phyloP scores from a whole-genome alignment of 257 asterid genomes.

The Pogostemon cablin region DNA sequence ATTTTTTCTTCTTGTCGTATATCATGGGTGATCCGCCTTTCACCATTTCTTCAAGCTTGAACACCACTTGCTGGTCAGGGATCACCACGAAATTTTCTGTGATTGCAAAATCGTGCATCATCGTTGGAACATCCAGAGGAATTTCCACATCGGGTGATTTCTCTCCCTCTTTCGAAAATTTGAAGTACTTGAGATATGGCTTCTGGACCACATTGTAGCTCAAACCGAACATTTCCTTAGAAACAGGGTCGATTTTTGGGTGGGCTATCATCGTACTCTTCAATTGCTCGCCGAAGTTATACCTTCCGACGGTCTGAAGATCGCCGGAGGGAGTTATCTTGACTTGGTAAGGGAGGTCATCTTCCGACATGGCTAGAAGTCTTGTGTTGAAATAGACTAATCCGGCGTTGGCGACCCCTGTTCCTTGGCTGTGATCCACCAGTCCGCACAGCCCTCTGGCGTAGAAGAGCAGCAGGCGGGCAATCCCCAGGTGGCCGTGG shows the following conservation, averaged over 20 bases:
- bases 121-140: constrained; percentile 54
- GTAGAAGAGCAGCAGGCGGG: constrained; percentile 53
- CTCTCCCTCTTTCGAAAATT: constrained; percentile 46
- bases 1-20: constrained; percentile 53
- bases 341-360: constrained; percentile 69
- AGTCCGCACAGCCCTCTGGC: constrained; percentile 53
- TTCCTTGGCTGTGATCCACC: constrained; percentile 58
- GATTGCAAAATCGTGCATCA: constrained; percentile 83
- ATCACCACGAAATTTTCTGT: constrained; percentile 64
- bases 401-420: constrained; percentile 76
- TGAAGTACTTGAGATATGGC: constrained; percentile 62
- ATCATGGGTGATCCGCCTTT: constrained; percentile 70
- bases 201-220: constrained; percentile 61
- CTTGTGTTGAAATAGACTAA: constrained; percentile 51
- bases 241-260: constrained; percentile 67
- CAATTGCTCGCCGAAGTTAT: constrained; percentile 46
- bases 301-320: constrained; percentile 53
- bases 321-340: constrained; percentile 47
- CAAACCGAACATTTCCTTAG: constrained; percentile 56
- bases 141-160: constrained; percentile 58
- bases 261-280: constrained; percentile 65
- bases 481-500: constrained; percentile 69
- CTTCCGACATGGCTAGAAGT: constrained; percentile 74
- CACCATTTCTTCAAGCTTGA: constrained; percentile 70
- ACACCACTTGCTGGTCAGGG: constrained; percentile 82